Percentiles rank a stretch among this genome's conserved stretches.
Evolutionary conservation across 2,329 filamentous ascomycete species (phyloP).

Genomic region (Epichloe sibirici): DNA sequence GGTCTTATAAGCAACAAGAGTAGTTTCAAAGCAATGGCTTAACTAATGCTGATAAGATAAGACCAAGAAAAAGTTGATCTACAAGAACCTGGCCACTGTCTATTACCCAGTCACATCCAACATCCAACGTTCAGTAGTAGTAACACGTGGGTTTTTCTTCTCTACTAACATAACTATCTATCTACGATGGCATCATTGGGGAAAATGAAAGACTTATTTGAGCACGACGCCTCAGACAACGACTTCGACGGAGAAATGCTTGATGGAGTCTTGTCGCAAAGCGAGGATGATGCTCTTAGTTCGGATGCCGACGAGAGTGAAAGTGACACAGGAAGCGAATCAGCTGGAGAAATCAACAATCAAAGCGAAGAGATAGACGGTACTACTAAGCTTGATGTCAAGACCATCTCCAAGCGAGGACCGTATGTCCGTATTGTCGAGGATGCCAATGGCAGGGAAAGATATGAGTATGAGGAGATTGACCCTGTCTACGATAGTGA

Average conservation of each 20-base stretch:
- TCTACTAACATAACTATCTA: not conserved
- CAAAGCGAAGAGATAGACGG: not conserved
- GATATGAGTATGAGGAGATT: conserved; percentile 90
- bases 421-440: conserved; percentile 39
- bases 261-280: conserved; percentile 42
- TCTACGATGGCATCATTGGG: conserved; percentile 9
- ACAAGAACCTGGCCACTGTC: not conserved
- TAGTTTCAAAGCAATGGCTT: no score
- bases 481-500: conserved; percentile 94
- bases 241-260: conserved; percentile 44
- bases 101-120: not conserved
- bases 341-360: conserved; percentile 25
- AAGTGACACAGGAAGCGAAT: conserved; percentile 5
- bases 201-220: conserved; percentile 53
- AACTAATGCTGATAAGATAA: not conserved
- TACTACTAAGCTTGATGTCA: not conserved
- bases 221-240: conserved; percentile 33
- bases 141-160: not conserved
- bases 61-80: not conserved
- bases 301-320: conserved; percentile 1
- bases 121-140: not conserved
- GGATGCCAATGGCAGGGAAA: conserved; percentile 80
- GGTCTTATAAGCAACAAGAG: no score
- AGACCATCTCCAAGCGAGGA: not conserved
- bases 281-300: conserved; percentile 16